A percentile compares a stretch with the other conserved stretches of the same genome.
Conservation (phyloP, 441 rosid genomes). For the Gossypium davidsonii region DNA sequence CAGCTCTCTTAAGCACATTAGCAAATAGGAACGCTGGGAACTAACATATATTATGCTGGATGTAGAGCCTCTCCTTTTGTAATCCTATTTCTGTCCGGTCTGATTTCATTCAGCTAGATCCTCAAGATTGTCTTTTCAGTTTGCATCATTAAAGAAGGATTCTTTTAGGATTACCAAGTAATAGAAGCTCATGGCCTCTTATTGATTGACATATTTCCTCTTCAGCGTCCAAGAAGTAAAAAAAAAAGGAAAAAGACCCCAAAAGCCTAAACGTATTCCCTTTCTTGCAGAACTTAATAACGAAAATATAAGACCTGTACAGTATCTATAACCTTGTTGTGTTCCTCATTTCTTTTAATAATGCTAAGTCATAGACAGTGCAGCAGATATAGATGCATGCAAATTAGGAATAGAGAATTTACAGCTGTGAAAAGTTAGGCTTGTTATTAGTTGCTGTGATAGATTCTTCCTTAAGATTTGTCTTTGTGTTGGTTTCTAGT, state of each 20-base stretch:
- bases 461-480: conserved; percentile 11
- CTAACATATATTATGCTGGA: background rate
- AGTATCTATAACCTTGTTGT: background rate
- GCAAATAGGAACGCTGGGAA: background rate
- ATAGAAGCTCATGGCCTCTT: conserved; percentile 1
- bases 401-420: background rate
- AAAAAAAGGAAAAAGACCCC: background rate
- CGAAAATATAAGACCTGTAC: background rate
- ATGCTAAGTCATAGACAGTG: conserved; percentile 3
- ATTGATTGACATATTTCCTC: background rate
- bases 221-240: background rate
- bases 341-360: conserved; percentile 2
- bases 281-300: background rate
- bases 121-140: background rate
- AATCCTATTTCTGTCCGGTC: background rate
- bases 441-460: conserved; percentile 1
- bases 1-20: background rate
- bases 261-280: background rate
- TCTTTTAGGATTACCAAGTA: background rate
- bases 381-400: background rate
- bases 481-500: conserved; percentile 34
- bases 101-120: conserved; percentile 7
- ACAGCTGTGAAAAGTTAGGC: background rate
- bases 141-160: background rate
- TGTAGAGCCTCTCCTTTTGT: background rate